Evolutionary conservation across 106 monocot species (phyloP).

Genomic region (Dioscorea dumetorum): DNA sequence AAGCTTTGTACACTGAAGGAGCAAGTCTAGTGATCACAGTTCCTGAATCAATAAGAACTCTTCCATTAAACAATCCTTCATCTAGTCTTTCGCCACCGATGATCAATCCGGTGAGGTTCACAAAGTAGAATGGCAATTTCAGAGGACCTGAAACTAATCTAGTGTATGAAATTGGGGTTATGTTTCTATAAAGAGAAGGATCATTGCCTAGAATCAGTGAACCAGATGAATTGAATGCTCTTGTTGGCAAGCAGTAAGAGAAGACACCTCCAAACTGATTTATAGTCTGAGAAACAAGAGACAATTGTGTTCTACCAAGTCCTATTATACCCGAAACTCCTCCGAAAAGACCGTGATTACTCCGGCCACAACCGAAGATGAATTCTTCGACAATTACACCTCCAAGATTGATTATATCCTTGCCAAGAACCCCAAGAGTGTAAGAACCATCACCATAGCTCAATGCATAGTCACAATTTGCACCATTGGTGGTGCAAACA

Average conservation of each 20-base stretch:
- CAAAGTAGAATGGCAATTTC: slow-evolving; percentile 47
- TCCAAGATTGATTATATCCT: slow-evolving; percentile 35
- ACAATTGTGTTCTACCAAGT: slow-evolving; percentile 61
- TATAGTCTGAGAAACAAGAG: slow-evolving; percentile 46
- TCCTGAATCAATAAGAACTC: slow-evolving; percentile 68
- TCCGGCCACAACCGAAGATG: slow-evolving; percentile 64
- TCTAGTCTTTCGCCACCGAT: slow-evolving; percentile 39
- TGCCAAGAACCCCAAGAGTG: slow-evolving; percentile 40
- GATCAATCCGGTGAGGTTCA: slow-evolving; percentile 67
- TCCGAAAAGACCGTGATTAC: slow-evolving; percentile 60
- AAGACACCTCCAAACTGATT: slow-evolving; percentile 49
- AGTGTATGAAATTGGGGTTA: slow-evolving; percentile 47
- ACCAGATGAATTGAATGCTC: slow-evolving; percentile 41
- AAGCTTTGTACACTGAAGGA: slow-evolving; percentile 56
- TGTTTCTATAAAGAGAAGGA: slow-evolving; percentile 33
- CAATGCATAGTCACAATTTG: slow-evolving; percentile 43
- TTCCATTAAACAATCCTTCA: slow-evolving; percentile 22
- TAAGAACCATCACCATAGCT: slow-evolving; percentile 71
- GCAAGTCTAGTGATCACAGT: slow-evolving; percentile 71
- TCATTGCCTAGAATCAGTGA: slow-evolving; percentile 52
- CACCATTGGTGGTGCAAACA: slow-evolving; percentile 10
- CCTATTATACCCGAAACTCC: slow-evolving; percentile 68
- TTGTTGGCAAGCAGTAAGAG: slow-evolving; percentile 82
- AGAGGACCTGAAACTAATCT: slow-evolving; percentile 32
- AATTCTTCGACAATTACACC: slow-evolving; percentile 25